Evolutionary conservation across 2,329 filamentous ascomycete genomes (phyloP), one percentile per base, ranked within the genome.

Genomic region (Fusarium keratoplasticum): DNA sequence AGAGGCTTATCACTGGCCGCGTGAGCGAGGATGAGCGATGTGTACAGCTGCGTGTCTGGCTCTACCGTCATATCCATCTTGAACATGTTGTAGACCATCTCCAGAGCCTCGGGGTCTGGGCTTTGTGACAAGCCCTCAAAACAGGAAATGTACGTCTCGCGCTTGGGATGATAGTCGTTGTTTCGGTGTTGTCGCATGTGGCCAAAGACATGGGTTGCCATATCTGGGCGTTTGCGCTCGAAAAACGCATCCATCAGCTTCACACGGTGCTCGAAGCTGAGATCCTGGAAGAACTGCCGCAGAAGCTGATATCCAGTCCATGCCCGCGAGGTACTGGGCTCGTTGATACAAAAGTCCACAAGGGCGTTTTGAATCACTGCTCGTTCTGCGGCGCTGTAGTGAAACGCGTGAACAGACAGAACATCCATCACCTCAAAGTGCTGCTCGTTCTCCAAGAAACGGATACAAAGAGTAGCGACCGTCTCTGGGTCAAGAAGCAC

Each of bases 51-150:
- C 1, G 96, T 98, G 76, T 89, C 91, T 6, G 92, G 88, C 76
- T 95, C 91, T 40, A 98, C 88, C 47, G 90, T 89, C n/a, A 92
- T 88, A 81, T 99, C 96, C 81, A 98, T 92, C 84, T 98, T 98
- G 75, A 98, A 87, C 90, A 98, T 96, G 80, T 98, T 98, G 84
- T 98, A 93, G 3, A 97, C 89, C 71, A 93, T 90, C 67, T 91
- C 90, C 22, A 98, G 84, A 47, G 91, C 91, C 65, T 94, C 91
- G 2, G 84, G 33, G 64, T 86, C 84, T 1, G 83, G 83, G 47
- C 84, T 82, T n/a, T 83, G 82, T 5, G 92, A 92, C 27, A 98
- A 89, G 3, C 95, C 94, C 69, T 94, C 89, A 66, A 98, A 92
- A 71, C 92, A 95, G 36, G 88, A 84, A 5, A 94, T 88, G 80